These are phyloP conservation scores for Nemophila menziesii DNA, from an alignment of 257 asterid species.

Conservation along the genomic window DNA sequence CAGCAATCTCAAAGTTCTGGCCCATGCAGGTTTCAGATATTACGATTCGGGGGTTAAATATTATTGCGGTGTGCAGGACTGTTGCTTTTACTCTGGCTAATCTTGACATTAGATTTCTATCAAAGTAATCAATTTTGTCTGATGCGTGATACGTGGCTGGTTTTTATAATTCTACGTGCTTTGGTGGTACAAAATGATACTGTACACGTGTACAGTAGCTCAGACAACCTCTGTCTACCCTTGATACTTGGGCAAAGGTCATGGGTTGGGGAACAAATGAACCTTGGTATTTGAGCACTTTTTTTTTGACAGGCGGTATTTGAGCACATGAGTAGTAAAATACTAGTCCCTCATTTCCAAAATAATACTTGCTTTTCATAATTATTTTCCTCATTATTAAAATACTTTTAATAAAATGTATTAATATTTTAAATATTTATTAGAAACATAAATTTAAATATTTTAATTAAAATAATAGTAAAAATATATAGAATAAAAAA, in stretches of 20 bases:
- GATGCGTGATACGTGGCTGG: constrained; percentile 2
- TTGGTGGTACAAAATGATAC: constrained; percentile 2
- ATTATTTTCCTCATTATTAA: too few species aligned
- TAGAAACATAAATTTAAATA: too few species aligned
- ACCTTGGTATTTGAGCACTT: constrained; percentile 6
- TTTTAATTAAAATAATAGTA: too few species aligned
- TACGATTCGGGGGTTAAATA: neutral
- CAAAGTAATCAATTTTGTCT: neutral
- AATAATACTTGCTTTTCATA: too few species aligned
- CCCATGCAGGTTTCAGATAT: neutral
- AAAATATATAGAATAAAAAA: too few species aligned
- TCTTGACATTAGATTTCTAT: neutral
- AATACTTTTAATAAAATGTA: too few species aligned
- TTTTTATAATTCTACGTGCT: neutral
- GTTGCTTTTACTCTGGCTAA: neutral
- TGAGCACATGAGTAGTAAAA: too few species aligned
- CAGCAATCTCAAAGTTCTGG: neutral
- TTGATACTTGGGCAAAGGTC: constrained; percentile 7
- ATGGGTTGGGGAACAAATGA: neutral
- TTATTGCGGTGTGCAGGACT: neutral
- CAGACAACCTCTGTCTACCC: constrained; percentile 6
- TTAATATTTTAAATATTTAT: too few species aligned
- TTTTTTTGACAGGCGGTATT: too few species aligned
- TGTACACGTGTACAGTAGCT: constrained; percentile 5
- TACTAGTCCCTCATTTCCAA: too few species aligned